These are phyloP conservation scores for Arxiozyma telluris DNA, from an alignment of 1,139 yeast species.

Conservation along the genomic window DNA sequence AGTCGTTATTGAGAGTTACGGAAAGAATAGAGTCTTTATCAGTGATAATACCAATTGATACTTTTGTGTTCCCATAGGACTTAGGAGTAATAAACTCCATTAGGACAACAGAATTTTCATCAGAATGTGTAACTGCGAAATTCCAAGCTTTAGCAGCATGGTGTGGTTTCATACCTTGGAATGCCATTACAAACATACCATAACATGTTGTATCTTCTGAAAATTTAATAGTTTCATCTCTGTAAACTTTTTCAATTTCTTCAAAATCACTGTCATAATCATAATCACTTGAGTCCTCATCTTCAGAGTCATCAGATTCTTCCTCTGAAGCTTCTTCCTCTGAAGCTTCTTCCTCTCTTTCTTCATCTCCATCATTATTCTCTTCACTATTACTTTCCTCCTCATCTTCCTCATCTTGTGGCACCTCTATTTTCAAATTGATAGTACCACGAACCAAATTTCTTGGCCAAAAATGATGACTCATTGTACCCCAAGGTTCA, in stretches of 20 bases:
- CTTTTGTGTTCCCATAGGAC: conserved; percentile 76
- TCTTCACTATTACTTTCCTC: conserved; percentile 3
- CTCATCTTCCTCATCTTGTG: conserved; percentile 23
- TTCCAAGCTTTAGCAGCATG: conserved; percentile 98
- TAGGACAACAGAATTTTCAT: conserved; percentile 61
- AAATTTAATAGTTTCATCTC: conserved; percentile 19
- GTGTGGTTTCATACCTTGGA: conserved; percentile 98
- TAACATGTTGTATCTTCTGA: conserved; percentile 36
- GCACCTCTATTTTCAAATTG: conserved; percentile 29
- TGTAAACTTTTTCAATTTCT: conserved; percentile 12
- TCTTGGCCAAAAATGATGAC: conserved; percentile 95
- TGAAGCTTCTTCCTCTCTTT: conserved; percentile 17
- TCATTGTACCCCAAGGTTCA: conserved; percentile 96
- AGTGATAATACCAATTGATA: conserved; percentile 69
- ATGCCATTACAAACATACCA: conserved; percentile 93
- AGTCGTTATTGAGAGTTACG: conserved; percentile 58
- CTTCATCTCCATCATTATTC: conserved; percentile 11
- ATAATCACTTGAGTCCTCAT: neutral
- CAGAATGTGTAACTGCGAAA: conserved; percentile 80
- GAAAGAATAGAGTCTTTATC: conserved; percentile 54
- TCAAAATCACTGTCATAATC: conserved; percentile 6
- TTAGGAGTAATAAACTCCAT: conserved; percentile 96
- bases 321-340: conserved; percentile 11
- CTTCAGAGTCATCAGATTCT: conserved; percentile 2
- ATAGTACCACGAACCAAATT: conserved; percentile 61